These are phyloP conservation scores for Paramecium caudatum DNA, from an alignment of 73 alveolate genomes.

Conservation along the genomic window DNA sequence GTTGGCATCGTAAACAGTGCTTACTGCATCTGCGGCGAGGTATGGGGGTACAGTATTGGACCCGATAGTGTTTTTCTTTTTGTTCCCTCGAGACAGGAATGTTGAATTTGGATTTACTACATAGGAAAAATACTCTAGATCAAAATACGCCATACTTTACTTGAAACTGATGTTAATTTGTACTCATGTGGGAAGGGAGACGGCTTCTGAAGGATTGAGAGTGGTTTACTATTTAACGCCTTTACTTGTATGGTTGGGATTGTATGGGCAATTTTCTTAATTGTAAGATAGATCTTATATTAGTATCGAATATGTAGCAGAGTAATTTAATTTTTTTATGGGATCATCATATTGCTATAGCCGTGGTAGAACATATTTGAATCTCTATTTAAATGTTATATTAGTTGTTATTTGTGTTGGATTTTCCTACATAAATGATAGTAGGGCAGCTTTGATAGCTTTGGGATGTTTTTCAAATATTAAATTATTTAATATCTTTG, in stretches of 20 bases:
- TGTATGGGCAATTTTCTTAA: conserved; percentile 54
- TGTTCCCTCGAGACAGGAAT: conserved; percentile 47
- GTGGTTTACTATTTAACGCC: conserved; percentile 50
- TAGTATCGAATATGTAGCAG: conserved; percentile 53
- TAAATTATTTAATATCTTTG: not conserved
- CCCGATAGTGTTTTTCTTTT: conserved; percentile 29
- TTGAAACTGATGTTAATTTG: conserved; percentile 9
- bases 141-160: conserved; percentile 9
- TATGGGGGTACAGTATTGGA: conserved; percentile 12
- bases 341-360: conserved; percentile 30
- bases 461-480: not conserved
- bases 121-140: conserved; percentile 17
- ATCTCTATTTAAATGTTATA: not conserved
- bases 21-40: conserved; percentile 5
- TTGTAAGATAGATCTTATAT: conserved; percentile 1
- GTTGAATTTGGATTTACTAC: conserved; percentile 36
- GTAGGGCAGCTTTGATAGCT: not conserved
- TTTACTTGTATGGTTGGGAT: not conserved
- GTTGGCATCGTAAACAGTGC: not conserved
- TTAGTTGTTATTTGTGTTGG: not conserved
- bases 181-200: not conserved
- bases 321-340: conserved; percentile 48
- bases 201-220: not conserved
- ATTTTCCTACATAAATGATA: not conserved
- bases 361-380: not conserved